phyloP scores from a whole-genome alignment of 768 basidiomycete genomes.

The Hygrocybe coccinea region DNA sequence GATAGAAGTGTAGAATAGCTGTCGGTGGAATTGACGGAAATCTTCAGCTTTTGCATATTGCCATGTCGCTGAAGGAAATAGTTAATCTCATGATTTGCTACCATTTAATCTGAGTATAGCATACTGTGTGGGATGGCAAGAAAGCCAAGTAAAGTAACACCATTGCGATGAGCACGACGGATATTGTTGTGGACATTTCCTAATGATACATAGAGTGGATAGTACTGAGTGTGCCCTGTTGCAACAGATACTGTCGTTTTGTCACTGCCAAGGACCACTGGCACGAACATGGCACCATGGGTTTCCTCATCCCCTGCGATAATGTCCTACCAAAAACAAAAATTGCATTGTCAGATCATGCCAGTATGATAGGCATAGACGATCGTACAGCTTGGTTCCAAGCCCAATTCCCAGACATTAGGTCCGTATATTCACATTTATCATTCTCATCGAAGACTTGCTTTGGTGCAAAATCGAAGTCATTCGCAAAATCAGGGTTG shows the following conservation, averaged over 20 bases:
- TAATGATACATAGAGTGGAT: conserved; percentile 31
- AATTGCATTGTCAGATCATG: too few relatives aligned
- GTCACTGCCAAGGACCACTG: conserved; percentile 35
- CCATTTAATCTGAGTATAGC: background rate
- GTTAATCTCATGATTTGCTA: background rate
- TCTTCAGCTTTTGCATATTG: conserved; percentile 12
- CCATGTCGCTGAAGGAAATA: background rate
- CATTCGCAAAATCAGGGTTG: conserved; percentile 31
- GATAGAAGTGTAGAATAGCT: conserved; percentile 30
- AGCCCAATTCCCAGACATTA: conserved; percentile 39
- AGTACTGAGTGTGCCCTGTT: conserved; percentile 34
- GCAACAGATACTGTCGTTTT: conserved; percentile 37
- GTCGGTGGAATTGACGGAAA: conserved; percentile 25
- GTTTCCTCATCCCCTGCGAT: conserved; percentile 12
- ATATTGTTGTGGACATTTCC: conserved; percentile 31
- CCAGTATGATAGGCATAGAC: background rate
- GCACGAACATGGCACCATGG: conserved; percentile 28
- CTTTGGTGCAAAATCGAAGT: conserved; percentile 33
- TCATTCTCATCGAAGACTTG: conserved; percentile 21
- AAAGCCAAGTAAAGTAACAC: conserved; percentile 26
- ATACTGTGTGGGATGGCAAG: conserved; percentile 27
- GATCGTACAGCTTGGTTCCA: conserved; percentile 29
- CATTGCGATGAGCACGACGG: conserved; percentile 29
- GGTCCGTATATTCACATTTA: conserved; percentile 24
- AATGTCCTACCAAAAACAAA: conserved; percentile 6